phyloP scores from a whole-genome alignment of 805 yeast species.

The Metschnikowia cerradonensis region DNA sequence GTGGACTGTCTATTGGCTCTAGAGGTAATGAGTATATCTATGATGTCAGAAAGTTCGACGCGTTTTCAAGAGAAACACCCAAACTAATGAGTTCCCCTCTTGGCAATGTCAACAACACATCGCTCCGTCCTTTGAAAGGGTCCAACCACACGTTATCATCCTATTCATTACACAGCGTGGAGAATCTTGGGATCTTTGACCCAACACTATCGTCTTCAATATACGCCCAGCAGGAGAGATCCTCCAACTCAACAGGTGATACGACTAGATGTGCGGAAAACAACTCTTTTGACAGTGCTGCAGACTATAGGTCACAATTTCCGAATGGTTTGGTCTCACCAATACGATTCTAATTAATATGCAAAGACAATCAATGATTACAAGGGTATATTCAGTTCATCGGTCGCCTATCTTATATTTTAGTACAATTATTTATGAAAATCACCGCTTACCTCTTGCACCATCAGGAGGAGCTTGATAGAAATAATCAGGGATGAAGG shows the following conservation, averaged over 20 bases:
- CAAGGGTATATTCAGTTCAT: background rate
- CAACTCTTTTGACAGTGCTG: background rate
- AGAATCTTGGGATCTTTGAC: background rate
- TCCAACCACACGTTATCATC: slow-evolving; percentile 31
- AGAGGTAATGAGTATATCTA: slow-evolving; percentile 12
- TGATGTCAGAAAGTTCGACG: slow-evolving; percentile 22
- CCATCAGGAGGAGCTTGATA: slow-evolving; percentile 13
- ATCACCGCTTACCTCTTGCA: slow-evolving; percentile 25
- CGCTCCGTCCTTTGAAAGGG: slow-evolving; percentile 28
- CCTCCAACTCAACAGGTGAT: background rate
- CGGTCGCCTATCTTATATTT: background rate
- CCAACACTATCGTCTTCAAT: background rate
- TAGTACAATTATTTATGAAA: background rate
- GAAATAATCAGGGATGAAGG: slow-evolving; percentile 18
- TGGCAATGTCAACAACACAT: slow-evolving; percentile 18
- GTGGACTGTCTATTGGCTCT: background rate
- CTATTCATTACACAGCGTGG: background rate
- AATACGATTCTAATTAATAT: background rate
- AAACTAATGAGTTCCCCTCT: slow-evolving; percentile 12
- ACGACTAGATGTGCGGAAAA: slow-evolving; percentile 1
- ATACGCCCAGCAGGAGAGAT: background rate
- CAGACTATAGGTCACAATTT: background rate
- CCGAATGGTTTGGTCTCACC: background rate
- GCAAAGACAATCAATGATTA: background rate
- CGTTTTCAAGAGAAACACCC: slow-evolving; percentile 12